Evolutionary conservation across 2,329 filamentous ascomycete genomes (phyloP), one percentile per base, ranked within the genome.

Genomic region (Colletotrichum sp.): DNA sequence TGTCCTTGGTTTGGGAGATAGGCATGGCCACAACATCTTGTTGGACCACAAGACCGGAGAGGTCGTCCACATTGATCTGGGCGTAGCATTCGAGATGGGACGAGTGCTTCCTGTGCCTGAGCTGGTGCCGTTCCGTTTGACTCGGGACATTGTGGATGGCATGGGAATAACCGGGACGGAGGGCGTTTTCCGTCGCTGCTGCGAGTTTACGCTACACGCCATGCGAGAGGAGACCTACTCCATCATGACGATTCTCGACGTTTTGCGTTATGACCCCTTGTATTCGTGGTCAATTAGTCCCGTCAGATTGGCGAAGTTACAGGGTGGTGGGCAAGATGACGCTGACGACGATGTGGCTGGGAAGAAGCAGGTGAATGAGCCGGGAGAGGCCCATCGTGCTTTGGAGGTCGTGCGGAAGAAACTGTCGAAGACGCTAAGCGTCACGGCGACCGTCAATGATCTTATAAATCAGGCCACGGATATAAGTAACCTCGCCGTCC

Each of bases 161-260:
- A 98, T 99, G 95, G 97, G 97, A 32, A 94, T 98, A 78, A 97
- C 95, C 4, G 95, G 95, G 80, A 98, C 96, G 0, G 97, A 99
- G 84, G 97, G 97, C 5, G 96, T 98, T 0, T 99, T 98, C 87
- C 92, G 97, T 9, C 92, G 97, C n/a, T 98, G 96, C 85, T 99
- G 97, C 83, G 97, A 99, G 83, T 98, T 98, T 83, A 98, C 96
- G 0, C 91, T 99, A 36, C 96, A 98, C 77, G 96, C 97, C 3
- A 88, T 99, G 43, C 93, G 97, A n/a, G 94, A 98, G 80, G 97
- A 99, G 83, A 95, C 95, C 14, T 97, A 98, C 82, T 96, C 94
- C 59, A 99, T 99, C 86, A 98, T 98, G 96, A 98, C 97, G 0
- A 96, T 99, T 69, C 91, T 99, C 24, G 97, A 99, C 81, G 97